Evolutionary conservation across 78 protist genomes (phyloP).

Genomic region (Dictyostelium intermedium): DNA sequence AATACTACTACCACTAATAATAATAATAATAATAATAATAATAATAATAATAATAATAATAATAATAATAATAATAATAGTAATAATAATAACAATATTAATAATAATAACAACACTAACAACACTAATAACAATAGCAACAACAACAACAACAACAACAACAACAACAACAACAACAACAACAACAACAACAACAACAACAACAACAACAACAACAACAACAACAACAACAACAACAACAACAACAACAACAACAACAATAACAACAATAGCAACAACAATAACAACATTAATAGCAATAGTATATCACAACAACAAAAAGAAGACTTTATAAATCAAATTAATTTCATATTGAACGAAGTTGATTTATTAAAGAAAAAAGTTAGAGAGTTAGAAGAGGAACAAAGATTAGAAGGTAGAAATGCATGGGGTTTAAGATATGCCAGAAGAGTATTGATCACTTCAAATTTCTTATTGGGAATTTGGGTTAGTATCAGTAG

Average conservation of each 20-base stretch:
- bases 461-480: slow-evolving; percentile 38
- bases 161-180: background rate
- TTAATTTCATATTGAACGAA: slow-evolving; percentile 11
- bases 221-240: background rate
- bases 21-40: background rate
- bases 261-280: background rate
- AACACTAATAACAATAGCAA: too few species aligned
- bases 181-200: background rate
- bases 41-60: background rate
- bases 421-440: slow-evolving; percentile 57
- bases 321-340: slow-evolving; percentile 17
- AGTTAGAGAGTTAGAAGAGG: slow-evolving; percentile 38
- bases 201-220: background rate
- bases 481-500: slow-evolving; percentile 67
- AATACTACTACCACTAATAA: background rate
- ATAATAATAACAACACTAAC: background rate
- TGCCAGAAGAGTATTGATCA: slow-evolving; percentile 47
- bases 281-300: background rate
- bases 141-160: too few species aligned
- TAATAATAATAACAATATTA: background rate
- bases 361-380: slow-evolving; percentile 36
- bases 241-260: background rate
- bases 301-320: slow-evolving; percentile 17
- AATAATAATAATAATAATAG: background rate
- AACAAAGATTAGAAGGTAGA: slow-evolving; percentile 17